Evolutionary conservation across 2,329 filamentous ascomycete species (phyloP), one percentile per base, ranked within the genome.

Genomic region (Stachybotrys elegans): DNA sequence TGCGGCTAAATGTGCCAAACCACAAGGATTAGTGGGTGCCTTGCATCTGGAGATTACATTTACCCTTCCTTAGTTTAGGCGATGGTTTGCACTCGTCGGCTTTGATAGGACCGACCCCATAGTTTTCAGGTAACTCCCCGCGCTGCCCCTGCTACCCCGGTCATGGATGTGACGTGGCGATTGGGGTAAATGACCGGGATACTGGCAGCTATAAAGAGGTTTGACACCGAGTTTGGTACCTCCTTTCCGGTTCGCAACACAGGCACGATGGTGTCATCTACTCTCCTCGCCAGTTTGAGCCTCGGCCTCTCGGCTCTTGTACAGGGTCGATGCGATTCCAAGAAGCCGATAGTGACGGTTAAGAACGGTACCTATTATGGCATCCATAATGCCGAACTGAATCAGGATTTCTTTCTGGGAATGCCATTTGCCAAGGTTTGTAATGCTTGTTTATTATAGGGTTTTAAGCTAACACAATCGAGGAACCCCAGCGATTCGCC

Each of bases 371-470:
- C 70, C 2, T 71, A 71, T 42, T 43, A 51, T 29, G 71, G 72
- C 2, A 44, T 60, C 3, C 55, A 63, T 36, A 63, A 59, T 27
- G 37, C 59, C 3, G 48, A 57, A 3, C 73, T 70, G 41, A 52
- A 67, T 21, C 70, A 72, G 23, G 71, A 76, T 43, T 62, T 68
- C 44, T 75, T 73, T 49, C 54, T 73, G 6, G 70, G 69, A 4
- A 69, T 80, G 7, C 76, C 75, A 1, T 79, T 72, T 54, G 76
- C 75, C 13, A 48, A 52, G 43, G 43, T 44, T 22, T 9, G 34
- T 17, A 5, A 36, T 19, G 5, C 14, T 36, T 35, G 8, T 8
- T 8, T 35, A 13, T 35, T 17, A 16, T 12, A 8, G 6, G 5
- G 13, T 19, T 19, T 19, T 12, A 17, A 19, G 17, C 29, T 12